These are phyloP conservation scores for Torulaspora indica DNA, from an alignment of 805 yeast genomes.

Conservation along the genomic window DNA sequence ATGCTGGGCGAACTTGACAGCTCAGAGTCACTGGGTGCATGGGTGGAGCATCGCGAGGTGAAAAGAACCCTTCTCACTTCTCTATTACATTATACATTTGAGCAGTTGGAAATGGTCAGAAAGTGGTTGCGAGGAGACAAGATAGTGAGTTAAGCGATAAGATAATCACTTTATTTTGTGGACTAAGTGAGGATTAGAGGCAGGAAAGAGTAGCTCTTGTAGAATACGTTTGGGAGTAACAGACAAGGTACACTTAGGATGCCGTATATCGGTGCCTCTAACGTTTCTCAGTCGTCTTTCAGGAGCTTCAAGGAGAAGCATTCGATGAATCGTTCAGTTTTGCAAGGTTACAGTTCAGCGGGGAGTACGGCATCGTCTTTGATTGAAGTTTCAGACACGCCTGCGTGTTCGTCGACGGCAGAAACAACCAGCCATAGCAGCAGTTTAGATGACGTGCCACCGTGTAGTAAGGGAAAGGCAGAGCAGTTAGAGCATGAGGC, in stretches of 20 bases:
- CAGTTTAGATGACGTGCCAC: slow-evolving; percentile 2
- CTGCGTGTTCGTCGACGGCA: slow-evolving; percentile 10
- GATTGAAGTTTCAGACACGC: slow-evolving; percentile 7
- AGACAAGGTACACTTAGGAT: slow-evolving; percentile 13
- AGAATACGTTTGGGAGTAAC: background rate
- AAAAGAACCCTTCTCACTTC: slow-evolving; percentile 3
- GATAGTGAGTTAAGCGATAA: background rate
- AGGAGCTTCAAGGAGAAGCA: slow-evolving; percentile 29
- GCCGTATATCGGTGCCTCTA: slow-evolving; percentile 36
- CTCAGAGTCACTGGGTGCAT: background rate
- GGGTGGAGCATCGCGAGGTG: slow-evolving; percentile 5
- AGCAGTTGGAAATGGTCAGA: slow-evolving; percentile 2
- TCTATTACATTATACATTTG: background rate
- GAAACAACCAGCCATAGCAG: slow-evolving; percentile 10
- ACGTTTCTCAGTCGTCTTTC: slow-evolving; percentile 26
- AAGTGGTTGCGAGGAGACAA: background rate
- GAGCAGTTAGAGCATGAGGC: background rate
- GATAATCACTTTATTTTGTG: background rate
- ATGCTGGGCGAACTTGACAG: too few species aligned
- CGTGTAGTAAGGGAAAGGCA: background rate
- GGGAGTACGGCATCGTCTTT: slow-evolving; percentile 5
- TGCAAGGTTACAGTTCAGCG: slow-evolving; percentile 4
- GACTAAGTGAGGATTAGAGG: background rate
- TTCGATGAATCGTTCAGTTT: slow-evolving; percentile 15
- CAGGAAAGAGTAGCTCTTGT: background rate